These are phyloP conservation scores for Ailanthus altissimus DNA, from an alignment of 345 rosid genomes.

Conservation along the genomic window DNA sequence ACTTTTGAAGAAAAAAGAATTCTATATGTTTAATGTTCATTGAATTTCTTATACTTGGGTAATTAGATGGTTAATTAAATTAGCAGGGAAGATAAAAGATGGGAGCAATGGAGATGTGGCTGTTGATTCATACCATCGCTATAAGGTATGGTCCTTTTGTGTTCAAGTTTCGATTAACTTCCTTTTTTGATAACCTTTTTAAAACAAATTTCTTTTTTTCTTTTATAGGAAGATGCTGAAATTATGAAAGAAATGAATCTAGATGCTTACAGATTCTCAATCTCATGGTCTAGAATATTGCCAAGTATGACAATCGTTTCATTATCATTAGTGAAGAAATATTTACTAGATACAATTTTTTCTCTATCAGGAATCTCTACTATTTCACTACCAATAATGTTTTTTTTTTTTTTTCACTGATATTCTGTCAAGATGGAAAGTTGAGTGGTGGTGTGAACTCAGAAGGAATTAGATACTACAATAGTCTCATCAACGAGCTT, in stretches of 20 bases:
- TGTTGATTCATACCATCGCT: constrained; percentile 54
- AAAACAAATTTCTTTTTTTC: background rate
- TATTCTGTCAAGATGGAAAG: constrained; percentile 47
- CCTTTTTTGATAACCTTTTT: too few species aligned
- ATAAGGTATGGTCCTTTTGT: constrained; percentile 62
- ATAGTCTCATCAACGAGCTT: constrained; percentile 54
- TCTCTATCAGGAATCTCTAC: too few species aligned
- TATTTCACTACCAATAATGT: too few species aligned
- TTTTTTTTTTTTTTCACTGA: too few species aligned
- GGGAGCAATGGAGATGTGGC: constrained; percentile 54
- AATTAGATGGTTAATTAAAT: background rate
- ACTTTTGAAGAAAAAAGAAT: background rate
- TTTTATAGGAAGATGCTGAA: constrained; percentile 38
- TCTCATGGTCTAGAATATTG: constrained; percentile 47
- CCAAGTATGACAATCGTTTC: constrained; percentile 30
- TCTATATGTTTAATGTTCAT: background rate
- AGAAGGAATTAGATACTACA: constrained; percentile 51
- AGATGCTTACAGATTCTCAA: constrained; percentile 47
- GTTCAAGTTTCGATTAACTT: too few species aligned
- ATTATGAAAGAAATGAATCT: constrained; percentile 42
- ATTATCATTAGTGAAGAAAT: too few species aligned
- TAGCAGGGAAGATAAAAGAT: constrained; percentile 43
- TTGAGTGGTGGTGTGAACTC: constrained; percentile 47
- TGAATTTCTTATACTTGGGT: background rate
- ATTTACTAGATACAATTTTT: too few species aligned